Evolutionary conservation across 768 basidiomycete genomes (phyloP), one percentile per base, ranked within the genome.

Genomic region (Russula olivacea): DNA sequence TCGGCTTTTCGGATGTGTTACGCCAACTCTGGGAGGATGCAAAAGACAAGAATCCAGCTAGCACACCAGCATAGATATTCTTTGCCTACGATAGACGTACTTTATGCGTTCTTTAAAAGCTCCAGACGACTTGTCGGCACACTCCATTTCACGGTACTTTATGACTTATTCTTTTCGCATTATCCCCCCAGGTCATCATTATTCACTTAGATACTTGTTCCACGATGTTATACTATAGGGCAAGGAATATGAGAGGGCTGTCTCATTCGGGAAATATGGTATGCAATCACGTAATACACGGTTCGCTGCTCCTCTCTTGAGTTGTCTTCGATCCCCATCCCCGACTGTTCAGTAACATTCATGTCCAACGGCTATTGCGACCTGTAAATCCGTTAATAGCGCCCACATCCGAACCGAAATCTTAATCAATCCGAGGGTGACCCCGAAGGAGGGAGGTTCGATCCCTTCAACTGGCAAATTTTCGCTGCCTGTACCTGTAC

Each of bases 1-100:
- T 87, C 57, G 95, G 88, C 25, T 95, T 98, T 74, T 90, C 92
- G 49, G 90, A 93, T 71, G 93, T 98, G 34, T 74, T 97, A 66
- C 79, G 87, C 69, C 81, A 81, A 65, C 73, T 95, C 72, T 86
- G 87, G 85, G 89, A 92, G 69, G 67, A 68, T n/a, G 79, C 86
- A 70, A 81, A 87, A 66, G 83, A 89, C 68, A 72, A 75, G 47
- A 77, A 76, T 66, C 72, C 73, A n/a, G 71, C 69, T 58, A 65
- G 73, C 51, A 66, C 75, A 62, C 76, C 71, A 55, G 63, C 47
- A 62, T 56, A 57, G 52, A 32, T 60, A 59, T 59, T 64, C 36
- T 65, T 47, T 36, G 28, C 65, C 63, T 61, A 34, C 62, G 57
- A 47, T 54, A 60, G 65, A 61, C 59, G 49, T 66, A 61, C 61